These are phyloP conservation scores for Cyamopsis tetragonoloba DNA, from an alignment of 306 rosid genomes.

Conservation along the genomic window DNA sequence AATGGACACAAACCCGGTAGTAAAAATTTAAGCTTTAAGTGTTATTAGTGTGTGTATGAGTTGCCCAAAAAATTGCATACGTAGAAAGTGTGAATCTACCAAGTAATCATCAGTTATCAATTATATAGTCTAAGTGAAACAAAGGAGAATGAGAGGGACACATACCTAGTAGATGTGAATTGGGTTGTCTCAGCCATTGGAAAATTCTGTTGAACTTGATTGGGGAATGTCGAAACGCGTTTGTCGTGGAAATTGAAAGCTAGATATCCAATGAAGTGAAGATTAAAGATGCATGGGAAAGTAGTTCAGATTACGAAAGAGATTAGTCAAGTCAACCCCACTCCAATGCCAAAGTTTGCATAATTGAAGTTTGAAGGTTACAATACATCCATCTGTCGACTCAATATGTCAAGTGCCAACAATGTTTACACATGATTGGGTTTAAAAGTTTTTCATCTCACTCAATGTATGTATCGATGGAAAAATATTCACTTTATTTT, in stretches of 20 bases:
- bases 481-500: too few relatives aligned
- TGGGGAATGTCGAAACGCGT: slow-evolving; percentile 3
- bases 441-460: too few relatives aligned
- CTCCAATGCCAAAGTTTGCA: background rate
- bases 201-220: background rate
- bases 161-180: slow-evolving; percentile 18
- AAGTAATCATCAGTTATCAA: slow-evolving; percentile 20
- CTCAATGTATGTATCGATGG: too few relatives aligned
- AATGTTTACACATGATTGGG: background rate
- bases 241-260: background rate
- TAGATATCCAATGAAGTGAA: background rate
- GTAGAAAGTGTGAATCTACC: background rate
- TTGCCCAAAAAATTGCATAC: background rate
- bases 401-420: background rate
- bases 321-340: slow-evolving; percentile 13
- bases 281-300: background rate
- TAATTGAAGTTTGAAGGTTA: background rate
- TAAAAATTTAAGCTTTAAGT: background rate
- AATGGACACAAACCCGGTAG: background rate
- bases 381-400: background rate
- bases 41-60: background rate
- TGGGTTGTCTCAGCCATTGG: slow-evolving; percentile 10
- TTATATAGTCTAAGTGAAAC: background rate
- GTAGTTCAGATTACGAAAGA: background rate
- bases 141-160: background rate